phyloP scores from a whole-genome alignment of 2,329 filamentous ascomycete genomes.

The Dactylellina sp. region DNA sequence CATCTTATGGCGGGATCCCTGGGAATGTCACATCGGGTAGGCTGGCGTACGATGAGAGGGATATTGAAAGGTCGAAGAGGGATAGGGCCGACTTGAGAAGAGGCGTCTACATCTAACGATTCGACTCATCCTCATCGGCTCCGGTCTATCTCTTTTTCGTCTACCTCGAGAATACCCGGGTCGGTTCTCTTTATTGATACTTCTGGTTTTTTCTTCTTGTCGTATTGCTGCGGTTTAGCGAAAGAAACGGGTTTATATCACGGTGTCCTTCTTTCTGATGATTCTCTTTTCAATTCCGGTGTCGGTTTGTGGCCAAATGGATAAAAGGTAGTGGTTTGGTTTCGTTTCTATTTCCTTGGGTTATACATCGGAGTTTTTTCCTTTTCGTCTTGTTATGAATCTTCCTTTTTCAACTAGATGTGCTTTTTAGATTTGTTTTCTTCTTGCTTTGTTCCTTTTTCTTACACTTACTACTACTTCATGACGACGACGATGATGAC shows the following conservation, averaged over 20 bases:
- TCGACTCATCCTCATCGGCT: background rate
- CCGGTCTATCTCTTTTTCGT: background rate
- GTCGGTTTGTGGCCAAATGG: conserved; percentile 41
- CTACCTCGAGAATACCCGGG: conserved; percentile 15
- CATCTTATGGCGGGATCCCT: conserved; percentile 42
- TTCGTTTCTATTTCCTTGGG: conserved; percentile 14
- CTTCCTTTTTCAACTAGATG: conserved; percentile 23
- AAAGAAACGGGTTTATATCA: conserved; percentile 52
- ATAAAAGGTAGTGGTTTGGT: conserved; percentile 46
- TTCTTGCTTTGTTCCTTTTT: conserved; percentile 10
- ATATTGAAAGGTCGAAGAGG: conserved; percentile 23
- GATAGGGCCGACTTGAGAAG: conserved; percentile 43
- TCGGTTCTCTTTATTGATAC: conserved; percentile 30
- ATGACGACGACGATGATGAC: conserved; percentile 1
- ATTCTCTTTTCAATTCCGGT: conserved; percentile 27
- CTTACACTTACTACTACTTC: conserved; percentile 8
- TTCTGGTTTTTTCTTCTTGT: conserved; percentile 38
- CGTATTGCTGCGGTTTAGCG: conserved; percentile 55
- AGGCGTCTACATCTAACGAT: conserved; percentile 34
- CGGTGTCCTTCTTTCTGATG: conserved; percentile 36
- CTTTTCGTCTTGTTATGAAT: conserved; percentile 4
- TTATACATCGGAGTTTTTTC: conserved; percentile 22
- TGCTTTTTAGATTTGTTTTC: conserved; percentile 11
- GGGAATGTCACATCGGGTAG: conserved; percentile 45
- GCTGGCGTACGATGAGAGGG: conserved; percentile 40